phyloP scores from a whole-genome alignment of 164 flowering plant species.

The Hamamelis virginiana region DNA sequence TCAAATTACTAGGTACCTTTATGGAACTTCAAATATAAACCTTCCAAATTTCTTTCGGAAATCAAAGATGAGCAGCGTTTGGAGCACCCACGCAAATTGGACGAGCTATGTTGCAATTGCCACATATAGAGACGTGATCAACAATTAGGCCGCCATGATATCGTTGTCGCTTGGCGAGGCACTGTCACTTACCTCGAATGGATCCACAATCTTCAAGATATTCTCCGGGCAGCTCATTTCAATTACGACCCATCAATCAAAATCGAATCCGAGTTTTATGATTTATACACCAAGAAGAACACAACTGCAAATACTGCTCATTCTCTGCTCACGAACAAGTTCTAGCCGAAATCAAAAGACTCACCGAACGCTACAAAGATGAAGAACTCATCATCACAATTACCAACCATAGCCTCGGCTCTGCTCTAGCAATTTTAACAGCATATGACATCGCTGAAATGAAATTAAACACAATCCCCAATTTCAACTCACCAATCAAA shows the following conservation, averaged over 20 bases:
- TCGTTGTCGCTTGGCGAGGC: constrained; percentile 75
- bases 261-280: constrained; percentile 72
- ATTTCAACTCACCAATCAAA: too few species aligned
- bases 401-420: constrained; percentile 75
- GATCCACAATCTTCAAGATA: constrained; percentile 68
- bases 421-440: constrained; percentile 54
- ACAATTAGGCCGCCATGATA: constrained; percentile 70
- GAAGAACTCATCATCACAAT: constrained; percentile 64
- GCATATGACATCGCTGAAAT: constrained; percentile 79
- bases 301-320: constrained; percentile 39
- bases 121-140: constrained; percentile 45
- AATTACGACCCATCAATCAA: constrained; percentile 49
- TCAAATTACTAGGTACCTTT: constrained; percentile 48
- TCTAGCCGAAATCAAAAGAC: constrained; percentile 49
- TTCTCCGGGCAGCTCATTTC: constrained; percentile 50
- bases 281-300: constrained; percentile 68
- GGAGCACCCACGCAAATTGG: constrained; percentile 89
- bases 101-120: constrained; percentile 82
- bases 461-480: constrained; percentile 34
- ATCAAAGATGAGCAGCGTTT: constrained; percentile 41
- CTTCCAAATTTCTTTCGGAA: constrained; percentile 76
- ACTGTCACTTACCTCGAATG: constrained; percentile 80
- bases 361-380: constrained; percentile 41
- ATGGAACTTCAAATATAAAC: constrained; percentile 75
- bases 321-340: constrained; percentile 74